Evolutionary conservation across 2,329 filamentous ascomycete genomes (phyloP), one percentile per base, ranked within the genome.

Genomic region (Phoma herbarum): DNA sequence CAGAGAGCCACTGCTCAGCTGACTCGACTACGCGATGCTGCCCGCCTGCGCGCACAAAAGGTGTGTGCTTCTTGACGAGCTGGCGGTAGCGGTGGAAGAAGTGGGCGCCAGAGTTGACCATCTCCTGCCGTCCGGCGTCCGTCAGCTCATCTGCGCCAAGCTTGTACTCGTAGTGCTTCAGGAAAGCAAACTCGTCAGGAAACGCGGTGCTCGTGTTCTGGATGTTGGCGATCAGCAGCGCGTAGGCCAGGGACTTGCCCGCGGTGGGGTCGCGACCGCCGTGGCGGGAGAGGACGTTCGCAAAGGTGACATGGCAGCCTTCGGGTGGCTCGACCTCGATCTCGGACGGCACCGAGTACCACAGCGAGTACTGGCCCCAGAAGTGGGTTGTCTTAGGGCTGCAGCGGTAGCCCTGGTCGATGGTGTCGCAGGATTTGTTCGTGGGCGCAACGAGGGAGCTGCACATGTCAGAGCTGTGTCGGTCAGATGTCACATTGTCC

Each of bases 341-440:
- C 2, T 85, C 81, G 1, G 90, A 92, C 7, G 88, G 84, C 0
- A 93, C 88, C 1, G 88, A 84, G 77, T 91, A 97, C 79, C 88
- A 96, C 2, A 93, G 91, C 18, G 92, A 90, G 76, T 97, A 97
- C 75, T 94, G 92, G 55, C 93, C 93, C 92, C 92, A 96, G 54
- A 82, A 84, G 65, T 87, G 89, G 1, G 87, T 86, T 43, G 89
- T 83, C 29, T 84, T 74, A 4, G 84, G 77, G 46, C 83, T 81
- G 76, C 90, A 93, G 62, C 85, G 83, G 74, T 88, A 90, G 58
- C 88, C 88, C 35, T 79, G 63, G 41, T 82, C 71, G 33, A 84
- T 76, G 6, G 80, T 82, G 70, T 86, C 84, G 76, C 86, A 89
- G 12, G 73, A 67, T 44, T 66, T 67, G 52, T 66, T 63, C 9